Base-by-base conservation (phyloP, 177 flowering plant genomes). In the Vitis hybrid region DNA sequence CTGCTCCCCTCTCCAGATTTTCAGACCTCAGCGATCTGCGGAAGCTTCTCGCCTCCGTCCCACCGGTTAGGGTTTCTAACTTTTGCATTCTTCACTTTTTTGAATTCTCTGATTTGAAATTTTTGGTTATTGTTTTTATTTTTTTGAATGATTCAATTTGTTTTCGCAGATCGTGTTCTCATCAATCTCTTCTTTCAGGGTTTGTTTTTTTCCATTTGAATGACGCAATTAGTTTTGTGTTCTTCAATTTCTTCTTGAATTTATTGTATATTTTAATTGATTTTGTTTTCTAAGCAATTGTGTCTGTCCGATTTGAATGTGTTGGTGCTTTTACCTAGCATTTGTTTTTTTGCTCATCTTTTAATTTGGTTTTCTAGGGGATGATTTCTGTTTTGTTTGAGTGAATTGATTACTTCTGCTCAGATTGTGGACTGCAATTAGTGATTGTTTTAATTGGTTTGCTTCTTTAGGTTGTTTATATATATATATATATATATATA, bases 1-100 rank as follows among this genome's bases (percentile, higher is more conserved):
- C 24, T 82, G 79, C 77, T 87, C 88, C 11, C 91, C 88, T 57
- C 82, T 84, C 63, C 76, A 64, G 17, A 1, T 60, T 11, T 65
- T 46, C 67, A 72, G 78, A 78, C 77, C 87, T 49, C 66, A 68
- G 27, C 70, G 59, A 5, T 58, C 74, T 13, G 13, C 62, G 18
- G 8, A 7, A 17, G 68, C 10, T 61, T 48, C 72, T 65, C 65
- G 27, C 9, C 19, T 40, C 15, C 64, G 72, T 51, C 27, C 67
- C 24, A 13, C 62, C 12, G 77, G 85, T 80, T 63, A 68, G 74
- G 52, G 60, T 67, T 78, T 79, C 11, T 13, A 6, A 56, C 55
- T 40, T 58, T 56, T 49, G 4, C 9, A 51, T 51, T 54, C 14
- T 57, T 14, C 67, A 46, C 8, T 56, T 51, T 52, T n/a, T 2